These are phyloP conservation scores for Murraya koenigii DNA, from an alignment of 345 rosid species.

Conservation along the genomic window DNA sequence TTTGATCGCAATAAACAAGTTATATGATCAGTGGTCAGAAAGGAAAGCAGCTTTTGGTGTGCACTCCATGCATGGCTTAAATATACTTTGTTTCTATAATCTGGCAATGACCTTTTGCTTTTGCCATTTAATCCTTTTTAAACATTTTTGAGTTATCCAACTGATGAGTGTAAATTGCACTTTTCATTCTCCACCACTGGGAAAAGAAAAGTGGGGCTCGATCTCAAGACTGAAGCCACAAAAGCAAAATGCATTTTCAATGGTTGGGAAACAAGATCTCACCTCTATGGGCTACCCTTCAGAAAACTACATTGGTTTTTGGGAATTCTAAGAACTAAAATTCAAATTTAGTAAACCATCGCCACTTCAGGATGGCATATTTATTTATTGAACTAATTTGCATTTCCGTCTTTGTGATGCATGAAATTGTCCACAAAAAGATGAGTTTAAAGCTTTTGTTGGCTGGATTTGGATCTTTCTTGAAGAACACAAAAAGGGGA, in stretches of 20 bases:
- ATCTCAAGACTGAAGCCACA: background rate
- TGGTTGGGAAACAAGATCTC: conserved; percentile 3
- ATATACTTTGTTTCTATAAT: background rate
- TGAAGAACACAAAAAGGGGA: background rate
- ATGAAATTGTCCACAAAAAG: no score
- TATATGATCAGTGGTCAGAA: conserved; percentile 2
- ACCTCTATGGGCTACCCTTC: background rate
- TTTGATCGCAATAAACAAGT: conserved; percentile 5
- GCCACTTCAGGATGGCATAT: no score
- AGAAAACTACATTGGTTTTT: background rate
- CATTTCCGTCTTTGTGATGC: no score
- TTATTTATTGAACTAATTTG: no score
- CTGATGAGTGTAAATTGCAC: background rate
- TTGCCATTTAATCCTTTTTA: background rate
- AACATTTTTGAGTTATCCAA: background rate
- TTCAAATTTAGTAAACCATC: background rate
- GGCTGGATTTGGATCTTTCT: background rate
- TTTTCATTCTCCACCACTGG: conserved; percentile 9
- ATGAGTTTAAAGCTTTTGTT: background rate
- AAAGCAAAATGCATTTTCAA: conserved; percentile 9
- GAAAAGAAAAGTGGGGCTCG: background rate
- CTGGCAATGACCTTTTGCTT: background rate
- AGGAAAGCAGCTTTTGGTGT: conserved; percentile 12
- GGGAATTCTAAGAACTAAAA: background rate
- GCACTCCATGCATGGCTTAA: background rate